Evolutionary conservation across 352 stramenopile genomes (phyloP), one percentile per base, ranked within the genome.

Genomic region (Globisporangium megalacanthum): DNA sequence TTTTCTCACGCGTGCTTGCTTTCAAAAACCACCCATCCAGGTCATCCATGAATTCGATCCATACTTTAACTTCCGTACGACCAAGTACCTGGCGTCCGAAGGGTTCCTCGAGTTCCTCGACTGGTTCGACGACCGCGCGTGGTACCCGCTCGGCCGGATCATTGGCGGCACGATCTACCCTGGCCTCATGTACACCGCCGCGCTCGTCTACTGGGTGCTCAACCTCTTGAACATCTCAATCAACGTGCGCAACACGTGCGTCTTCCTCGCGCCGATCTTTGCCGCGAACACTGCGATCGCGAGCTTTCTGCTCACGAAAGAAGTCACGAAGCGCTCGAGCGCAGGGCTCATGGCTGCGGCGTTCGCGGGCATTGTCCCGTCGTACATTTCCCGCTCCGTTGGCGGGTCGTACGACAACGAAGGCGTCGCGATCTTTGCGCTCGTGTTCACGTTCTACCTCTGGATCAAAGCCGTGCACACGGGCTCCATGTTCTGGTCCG

Each of bases 1-100:
- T 29, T 29, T 29, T 29, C 25, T 29, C 25, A 29, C 25, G 25
- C 25, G 1, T 29, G 25, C 25, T 29, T 29, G 25, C 25, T 4
- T 29, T 29, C 25, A 29, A 29, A 29, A 29, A 29, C 25, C 25
- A 29, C 25, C 1, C 25, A 29, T 29, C 11, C 69, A 88, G 72
- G 84, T 97, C 41, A 97, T 97, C 66, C 86, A 97, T 50, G 88
- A 97, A 70, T 97, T 92, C 61, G 87, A 97, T 50, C 88, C 97
- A 36, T 98, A 98, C 66, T 99, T 99, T 73, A 99, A 99, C 72
- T 99, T 97, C 80, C 89, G 97, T 56, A 96, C 97, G 25, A 99
- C 97, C 52, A 97, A 99, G 77, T 96, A 96, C 50, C 76, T 99
- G 14, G 75, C 80, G 41, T 76, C 94, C 25, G 68, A 98, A 52